Evolutionary conservation across 179 eudicot genomes (phyloP), one percentile per base, ranked within the genome.

Genomic region (Silene noctiflora): DNA sequence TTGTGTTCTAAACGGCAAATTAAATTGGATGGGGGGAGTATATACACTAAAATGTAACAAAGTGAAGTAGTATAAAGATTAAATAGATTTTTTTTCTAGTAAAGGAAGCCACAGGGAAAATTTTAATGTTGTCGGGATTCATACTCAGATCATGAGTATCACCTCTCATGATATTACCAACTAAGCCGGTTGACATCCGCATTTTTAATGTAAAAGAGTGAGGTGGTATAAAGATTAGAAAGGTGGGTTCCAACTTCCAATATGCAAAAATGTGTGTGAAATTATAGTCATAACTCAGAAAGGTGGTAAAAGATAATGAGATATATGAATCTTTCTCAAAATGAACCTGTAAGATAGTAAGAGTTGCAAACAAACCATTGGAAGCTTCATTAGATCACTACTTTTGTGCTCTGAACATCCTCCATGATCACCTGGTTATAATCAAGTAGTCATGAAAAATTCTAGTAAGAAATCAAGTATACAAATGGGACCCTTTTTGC

Each of bases 371-470:
- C 67, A 70, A 58, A 25, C 71, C 73, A 76, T 71, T 80, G 73
- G 81, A 75, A 33, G 77, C 11, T 81, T 78, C 77, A 77, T 76
- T 25, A n/a, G 12, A 64, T 42, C 29, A 56, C 76, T 71, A 78
- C 79, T 75, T 78, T 82, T 78, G 79, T 67, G 71, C 20, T 39
- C 59, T 53, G 44, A 14, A 67, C 22, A 71, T 75, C 77, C 22
- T 72, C 83, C 80, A 76, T 48, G 73, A 70, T 76, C 81, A 74
- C 76, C 75, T 67, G 76, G 60, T 74, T 65, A 82, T 66, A 82
- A 78, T 82, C 81, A 78, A 82, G 82, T 82, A 82, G 74, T 76
- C 75, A 79, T 76, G 31, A 77, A 60, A 58, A 77, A 73, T 81
- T 77, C 71, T 62, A 68, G 55, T 67, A 81, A 74, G 55, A 77